Conservation (phyloP, 257 asterid genomes). For the Rehmannia glutinosa region DNA sequence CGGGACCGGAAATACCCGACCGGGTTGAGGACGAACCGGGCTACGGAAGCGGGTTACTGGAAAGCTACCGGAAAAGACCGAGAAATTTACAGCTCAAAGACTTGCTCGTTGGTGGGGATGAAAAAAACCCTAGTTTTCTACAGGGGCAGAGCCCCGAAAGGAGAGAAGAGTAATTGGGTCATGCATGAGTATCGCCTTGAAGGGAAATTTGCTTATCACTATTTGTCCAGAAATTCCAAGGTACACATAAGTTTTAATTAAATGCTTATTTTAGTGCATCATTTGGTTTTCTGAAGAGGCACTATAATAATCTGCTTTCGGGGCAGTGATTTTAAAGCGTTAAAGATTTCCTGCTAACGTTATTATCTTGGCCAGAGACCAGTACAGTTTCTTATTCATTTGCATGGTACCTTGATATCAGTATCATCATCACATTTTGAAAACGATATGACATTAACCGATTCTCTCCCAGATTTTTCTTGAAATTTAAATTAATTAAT, state of each 20-base stretch:
- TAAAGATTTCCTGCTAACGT: background rate
- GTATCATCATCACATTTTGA: no score
- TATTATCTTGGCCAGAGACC: constrained; percentile 2
- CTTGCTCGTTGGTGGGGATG: constrained; percentile 74
- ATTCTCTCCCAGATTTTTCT: no score
- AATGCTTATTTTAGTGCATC: background rate
- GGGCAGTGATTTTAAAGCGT: constrained; percentile 21
- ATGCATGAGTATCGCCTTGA: constrained; percentile 93
- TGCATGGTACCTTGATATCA: constrained; percentile 17
- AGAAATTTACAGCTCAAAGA: constrained; percentile 64
- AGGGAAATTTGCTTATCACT: constrained; percentile 74
- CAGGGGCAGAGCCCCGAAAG: constrained; percentile 78
- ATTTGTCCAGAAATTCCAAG: constrained; percentile 65
- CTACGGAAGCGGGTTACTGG: constrained; percentile 91
- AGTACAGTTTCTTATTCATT: background rate
- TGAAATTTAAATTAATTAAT: no score
- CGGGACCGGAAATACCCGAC: constrained; percentile 84
- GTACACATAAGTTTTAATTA: no score
- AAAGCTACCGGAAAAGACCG: constrained; percentile 92
- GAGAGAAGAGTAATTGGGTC: constrained; percentile 80
- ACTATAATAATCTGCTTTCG: background rate
- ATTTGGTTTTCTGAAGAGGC: constrained; percentile 2
- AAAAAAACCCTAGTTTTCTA: constrained; percentile 97
- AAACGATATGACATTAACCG: constrained; percentile 23
- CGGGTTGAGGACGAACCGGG: constrained; percentile 81